These are phyloP conservation scores for Cornus controversa DNA, from an alignment of 148 eudicot species.

Conservation along the genomic window DNA sequence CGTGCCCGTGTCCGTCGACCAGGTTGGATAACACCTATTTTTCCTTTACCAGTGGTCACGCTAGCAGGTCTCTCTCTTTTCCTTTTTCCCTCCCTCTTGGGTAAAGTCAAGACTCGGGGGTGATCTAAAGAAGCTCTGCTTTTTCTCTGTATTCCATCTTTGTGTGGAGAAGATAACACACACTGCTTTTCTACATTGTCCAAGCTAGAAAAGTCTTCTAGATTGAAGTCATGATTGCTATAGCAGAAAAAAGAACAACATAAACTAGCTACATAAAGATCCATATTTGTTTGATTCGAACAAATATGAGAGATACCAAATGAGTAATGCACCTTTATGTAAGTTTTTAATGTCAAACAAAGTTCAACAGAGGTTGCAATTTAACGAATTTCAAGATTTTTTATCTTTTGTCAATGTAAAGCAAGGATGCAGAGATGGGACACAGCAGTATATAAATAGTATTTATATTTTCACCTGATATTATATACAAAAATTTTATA, in stretches of 20 bases:
- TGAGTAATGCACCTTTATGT: background rate
- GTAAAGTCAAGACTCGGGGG: conserved; percentile 18
- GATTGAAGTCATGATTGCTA: conserved; percentile 18
- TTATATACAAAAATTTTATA: too few species aligned
- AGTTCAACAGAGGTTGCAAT: background rate
- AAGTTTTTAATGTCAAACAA: background rate
- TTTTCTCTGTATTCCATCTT: conserved; percentile 30
- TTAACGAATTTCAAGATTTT: too few species aligned
- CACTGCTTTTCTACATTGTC: conserved; percentile 17
- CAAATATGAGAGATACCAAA: background rate
- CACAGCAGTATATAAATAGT: background rate
- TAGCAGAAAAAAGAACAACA: background rate
- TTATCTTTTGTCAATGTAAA: background rate
- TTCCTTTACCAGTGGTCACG: conserved; percentile 30
- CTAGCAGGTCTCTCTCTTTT: conserved; percentile 66
- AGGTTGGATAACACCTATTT: conserved; percentile 42
- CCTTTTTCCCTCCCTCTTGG: conserved; percentile 33
- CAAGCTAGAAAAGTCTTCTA: conserved; percentile 19
- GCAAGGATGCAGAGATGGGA: background rate
- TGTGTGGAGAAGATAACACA: conserved; percentile 23
- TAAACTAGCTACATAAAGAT: background rate
- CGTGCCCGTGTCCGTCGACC: conserved; percentile 52
- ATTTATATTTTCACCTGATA: too few species aligned
- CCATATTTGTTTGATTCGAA: background rate
- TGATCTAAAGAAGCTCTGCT: conserved; percentile 11